Conservation (phyloP, 192 early-diverging fungal species). For the Endogone sp. region DNA sequence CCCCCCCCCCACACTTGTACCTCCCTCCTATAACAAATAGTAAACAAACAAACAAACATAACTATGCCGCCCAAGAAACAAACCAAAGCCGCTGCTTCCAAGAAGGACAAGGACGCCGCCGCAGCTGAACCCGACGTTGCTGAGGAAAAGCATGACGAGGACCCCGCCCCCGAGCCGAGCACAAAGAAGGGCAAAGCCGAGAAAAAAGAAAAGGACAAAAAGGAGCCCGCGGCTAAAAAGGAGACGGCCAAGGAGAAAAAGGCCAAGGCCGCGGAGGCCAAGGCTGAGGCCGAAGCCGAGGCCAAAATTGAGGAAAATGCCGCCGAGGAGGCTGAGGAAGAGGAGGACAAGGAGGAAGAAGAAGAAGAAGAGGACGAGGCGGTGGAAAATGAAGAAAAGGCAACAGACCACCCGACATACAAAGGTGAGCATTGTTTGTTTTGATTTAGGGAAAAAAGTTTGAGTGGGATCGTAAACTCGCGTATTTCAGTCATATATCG, state of each 20-base stretch:
- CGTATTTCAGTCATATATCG: too few species aligned
- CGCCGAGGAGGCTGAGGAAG: not conserved
- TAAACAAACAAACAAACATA: not conserved
- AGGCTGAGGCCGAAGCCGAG: not conserved
- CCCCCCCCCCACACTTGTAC: not conserved
- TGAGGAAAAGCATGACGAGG: not conserved
- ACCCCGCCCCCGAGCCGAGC: not conserved
- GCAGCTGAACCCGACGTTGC: not conserved
- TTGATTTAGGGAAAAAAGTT: too few species aligned
- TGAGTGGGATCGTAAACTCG: too few species aligned
- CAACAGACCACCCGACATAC: not conserved
- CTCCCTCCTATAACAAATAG: not conserved
- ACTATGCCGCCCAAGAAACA: not conserved
- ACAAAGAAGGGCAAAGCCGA: not conserved
- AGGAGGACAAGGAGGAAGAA: not conserved
- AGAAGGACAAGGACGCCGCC: not conserved
- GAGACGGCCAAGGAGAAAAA: not conserved
- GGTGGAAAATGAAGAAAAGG: not conserved
- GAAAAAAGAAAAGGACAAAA: not conserved
- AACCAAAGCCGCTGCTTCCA: not conserved
- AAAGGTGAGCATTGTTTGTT: not conserved
- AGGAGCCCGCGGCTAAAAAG: not conserved
- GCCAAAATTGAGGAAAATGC: not conserved
- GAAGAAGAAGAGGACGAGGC: not conserved
- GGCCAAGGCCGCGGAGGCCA: not conserved